Evolutionary conservation across 257 asterid genomes (phyloP).

Genomic region (Solanum lignicaule): DNA sequence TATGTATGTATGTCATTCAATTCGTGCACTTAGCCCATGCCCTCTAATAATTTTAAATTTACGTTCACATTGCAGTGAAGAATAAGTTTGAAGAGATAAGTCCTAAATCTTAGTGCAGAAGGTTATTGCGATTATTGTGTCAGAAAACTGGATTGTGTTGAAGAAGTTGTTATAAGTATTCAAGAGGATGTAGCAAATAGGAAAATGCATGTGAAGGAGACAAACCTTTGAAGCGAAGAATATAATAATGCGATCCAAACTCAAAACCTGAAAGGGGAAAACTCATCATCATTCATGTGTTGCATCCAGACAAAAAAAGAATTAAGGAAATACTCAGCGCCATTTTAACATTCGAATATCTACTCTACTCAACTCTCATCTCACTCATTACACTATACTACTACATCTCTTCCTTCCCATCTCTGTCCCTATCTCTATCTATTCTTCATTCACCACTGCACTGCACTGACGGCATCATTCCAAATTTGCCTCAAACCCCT

Average conservation of each 20-base stretch:
- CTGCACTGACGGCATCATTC: neutral
- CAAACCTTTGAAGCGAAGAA: neutral
- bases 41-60: neutral
- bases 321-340: neutral
- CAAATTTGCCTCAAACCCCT: neutral
- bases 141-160: neutral
- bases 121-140: neutral
- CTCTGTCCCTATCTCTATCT: neutral
- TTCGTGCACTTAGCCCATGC: neutral
- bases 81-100: neutral
- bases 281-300: neutral
- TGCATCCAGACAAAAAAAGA: neutral
- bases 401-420: neutral
- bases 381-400: neutral
- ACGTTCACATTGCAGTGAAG: neutral
- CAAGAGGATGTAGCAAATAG: neutral
- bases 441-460: neutral
- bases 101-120: neutral
- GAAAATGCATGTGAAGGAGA: neutral
- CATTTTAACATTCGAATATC: neutral
- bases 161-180: neutral
- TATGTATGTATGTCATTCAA: neutral
- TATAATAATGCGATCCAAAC: neutral
- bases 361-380: neutral
- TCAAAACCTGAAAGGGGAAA: neutral